Base-by-base conservation (phyloP, 169 alveolate genomes). In the Eimeria maxima region DNA sequence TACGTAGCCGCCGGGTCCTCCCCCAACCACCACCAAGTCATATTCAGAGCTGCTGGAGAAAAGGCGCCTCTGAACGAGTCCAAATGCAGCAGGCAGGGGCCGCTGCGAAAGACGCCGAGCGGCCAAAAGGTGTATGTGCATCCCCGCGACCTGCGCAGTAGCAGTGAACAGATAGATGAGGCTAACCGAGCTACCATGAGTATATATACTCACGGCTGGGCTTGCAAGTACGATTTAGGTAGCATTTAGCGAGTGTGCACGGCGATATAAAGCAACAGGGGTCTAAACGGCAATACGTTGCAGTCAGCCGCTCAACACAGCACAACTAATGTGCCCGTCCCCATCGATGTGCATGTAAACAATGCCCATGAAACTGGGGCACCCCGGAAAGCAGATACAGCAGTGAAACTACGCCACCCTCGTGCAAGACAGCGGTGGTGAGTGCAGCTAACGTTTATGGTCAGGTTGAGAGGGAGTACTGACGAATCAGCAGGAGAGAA, bases 1-100 rank as follows among this genome's bases (percentile, higher is more conserved):
- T 50, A 98, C 99, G 95, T 99, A 99, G 53, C 99, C 99, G 7
- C 99, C 99, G 0, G 99, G 99, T 1, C 99, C 99, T 3, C 98
- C 99, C 6, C 99, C 99, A 22, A 98, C 96, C 20, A 98, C 99
- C 24, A 98, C 98, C 27, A 98, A 96, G 83, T 98, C 99, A 94
- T 97, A 98, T 53, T 73, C 83, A 33, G 74, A 71, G 22, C 60
- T 67, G 29, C 81, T 65, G 29, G 95, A 81, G 71, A 81, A 81
- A 20, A 13, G 24, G 5, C 96, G 87, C 71, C 44, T 69, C 38
- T 74, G 95, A 20, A 47, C 50, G 0, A 38, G 45, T 60, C 27
- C 27, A 44, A 20, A 57, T 50, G 45, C 57, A 27, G 81, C 95
- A 29, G 42, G 47, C 42, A 16, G 29, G 8, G 90, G 42, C 14